phyloP scores from a whole-genome alignment of 306 rosid species.

The Dalbergia oliveri region DNA sequence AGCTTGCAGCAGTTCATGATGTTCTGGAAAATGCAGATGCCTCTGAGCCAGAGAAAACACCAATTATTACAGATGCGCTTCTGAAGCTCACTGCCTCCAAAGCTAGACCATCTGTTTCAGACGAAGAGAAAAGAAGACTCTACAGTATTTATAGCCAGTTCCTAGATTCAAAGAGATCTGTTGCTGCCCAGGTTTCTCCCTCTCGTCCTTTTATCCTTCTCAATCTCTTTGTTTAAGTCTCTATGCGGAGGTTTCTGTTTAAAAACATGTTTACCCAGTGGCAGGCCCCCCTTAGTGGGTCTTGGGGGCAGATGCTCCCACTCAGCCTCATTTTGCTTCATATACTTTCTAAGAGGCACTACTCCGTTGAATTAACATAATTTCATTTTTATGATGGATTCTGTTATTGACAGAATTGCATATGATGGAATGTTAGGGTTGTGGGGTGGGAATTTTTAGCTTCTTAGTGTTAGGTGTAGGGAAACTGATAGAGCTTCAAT shows the following conservation, averaged over 20 bases:
- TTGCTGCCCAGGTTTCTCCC: constrained; percentile 77
- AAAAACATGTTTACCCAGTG: neutral
- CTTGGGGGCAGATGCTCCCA: constrained; percentile 10
- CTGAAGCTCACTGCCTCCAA: constrained; percentile 70
- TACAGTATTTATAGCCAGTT: constrained; percentile 77
- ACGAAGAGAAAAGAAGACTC: constrained; percentile 82
- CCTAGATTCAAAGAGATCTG: constrained; percentile 82
- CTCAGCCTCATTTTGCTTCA: constrained; percentile 21
- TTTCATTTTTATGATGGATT: neutral
- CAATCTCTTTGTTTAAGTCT: neutral
- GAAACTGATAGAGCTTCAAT: constrained; percentile 13
- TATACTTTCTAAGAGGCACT: constrained; percentile 24
- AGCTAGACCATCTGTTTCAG: constrained; percentile 90
- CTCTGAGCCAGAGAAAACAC: constrained; percentile 57
- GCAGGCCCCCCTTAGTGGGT: neutral
- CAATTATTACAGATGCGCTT: constrained; percentile 72
- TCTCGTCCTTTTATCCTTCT: neutral
- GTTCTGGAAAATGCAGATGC: constrained; percentile 60
- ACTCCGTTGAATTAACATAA: constrained; percentile 3
- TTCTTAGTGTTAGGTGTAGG: neutral
- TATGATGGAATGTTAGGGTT: neutral
- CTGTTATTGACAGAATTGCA: constrained; percentile 16
- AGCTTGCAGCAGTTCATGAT: constrained; percentile 96
- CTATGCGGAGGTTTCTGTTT: constrained; percentile 7
- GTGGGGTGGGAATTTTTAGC: neutral